Percentiles rank a stretch among this genome's conserved stretches.
Conservation (phyloP, 2,329 filamentous ascomycete genomes). For the Neopestalotiopsis sp. region DNA sequence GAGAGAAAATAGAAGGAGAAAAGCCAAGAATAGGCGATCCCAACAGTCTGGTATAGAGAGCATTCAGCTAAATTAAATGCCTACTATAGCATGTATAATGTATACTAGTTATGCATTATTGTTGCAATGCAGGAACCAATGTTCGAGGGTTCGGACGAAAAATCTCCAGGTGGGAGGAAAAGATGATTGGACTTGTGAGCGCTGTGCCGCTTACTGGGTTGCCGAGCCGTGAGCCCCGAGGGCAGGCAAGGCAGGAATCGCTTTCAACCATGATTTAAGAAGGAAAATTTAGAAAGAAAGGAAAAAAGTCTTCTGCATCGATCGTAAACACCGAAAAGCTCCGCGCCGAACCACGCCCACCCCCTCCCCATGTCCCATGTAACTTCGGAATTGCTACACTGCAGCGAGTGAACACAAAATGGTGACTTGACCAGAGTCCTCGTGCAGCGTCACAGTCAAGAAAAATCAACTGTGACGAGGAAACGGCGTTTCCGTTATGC, state of each 20-base stretch:
- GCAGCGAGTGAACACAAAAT: neutral
- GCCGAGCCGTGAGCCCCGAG: too few species aligned
- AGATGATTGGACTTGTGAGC: neutral
- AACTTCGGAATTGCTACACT: too few species aligned
- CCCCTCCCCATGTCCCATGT: too few species aligned
- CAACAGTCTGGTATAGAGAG: neutral
- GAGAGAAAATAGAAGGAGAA: neutral
- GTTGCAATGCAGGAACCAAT: slow-evolving; percentile 7
- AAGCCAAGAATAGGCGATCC: neutral
- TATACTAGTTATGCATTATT: neutral
- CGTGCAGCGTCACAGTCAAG: neutral
- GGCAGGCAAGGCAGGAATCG: too few species aligned
- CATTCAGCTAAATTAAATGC: neutral
- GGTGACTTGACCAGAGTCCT: neutral
- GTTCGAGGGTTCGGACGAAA: slow-evolving; percentile 11
- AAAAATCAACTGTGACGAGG: neutral
- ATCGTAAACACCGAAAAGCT: too few species aligned
- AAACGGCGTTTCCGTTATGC: neutral
- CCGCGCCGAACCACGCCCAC: too few species aligned
- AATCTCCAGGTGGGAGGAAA: neutral
- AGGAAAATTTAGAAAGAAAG: too few species aligned
- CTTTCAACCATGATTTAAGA: too few species aligned
- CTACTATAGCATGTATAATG: neutral
- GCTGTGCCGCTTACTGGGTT: neutral
- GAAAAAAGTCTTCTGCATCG: too few species aligned